Conservation (phyloP, 1,284 basidiomycete genomes). For the Neolentinus lepideus region DNA sequence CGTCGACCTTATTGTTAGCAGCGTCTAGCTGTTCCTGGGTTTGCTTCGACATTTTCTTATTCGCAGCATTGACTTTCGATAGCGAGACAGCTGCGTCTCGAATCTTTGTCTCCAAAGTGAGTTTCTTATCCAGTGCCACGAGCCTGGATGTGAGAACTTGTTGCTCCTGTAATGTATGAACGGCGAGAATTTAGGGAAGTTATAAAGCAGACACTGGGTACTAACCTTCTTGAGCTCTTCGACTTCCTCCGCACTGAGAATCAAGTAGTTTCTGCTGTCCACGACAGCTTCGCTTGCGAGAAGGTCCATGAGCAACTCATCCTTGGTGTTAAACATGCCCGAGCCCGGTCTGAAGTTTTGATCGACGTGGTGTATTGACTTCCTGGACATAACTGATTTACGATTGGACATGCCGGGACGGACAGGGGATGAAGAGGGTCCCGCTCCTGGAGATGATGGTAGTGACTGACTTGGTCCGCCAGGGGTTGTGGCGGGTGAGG, state of each 20-base stretch:
- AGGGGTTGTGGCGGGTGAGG: not conserved
- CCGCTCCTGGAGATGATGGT: slow-evolving; percentile 30
- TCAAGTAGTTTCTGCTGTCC: slow-evolving; percentile 69
- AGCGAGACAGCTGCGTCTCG: slow-evolving; percentile 72
- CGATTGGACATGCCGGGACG: slow-evolving; percentile 18
- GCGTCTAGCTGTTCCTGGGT: slow-evolving; percentile 64
- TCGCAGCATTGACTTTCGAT: slow-evolving; percentile 54
- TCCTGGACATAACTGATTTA: slow-evolving; percentile 13
- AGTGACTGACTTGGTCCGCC: slow-evolving; percentile 10
- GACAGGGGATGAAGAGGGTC: slow-evolving; percentile 28
- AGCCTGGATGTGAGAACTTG: slow-evolving; percentile 56
- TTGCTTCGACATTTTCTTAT: slow-evolving; percentile 55
- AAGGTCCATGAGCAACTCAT: slow-evolving; percentile 78
- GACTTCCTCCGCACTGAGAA: slow-evolving; percentile 80
- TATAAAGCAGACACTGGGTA: slow-evolving; percentile 1
- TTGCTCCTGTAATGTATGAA: slow-evolving; percentile 46
- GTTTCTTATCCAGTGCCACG: slow-evolving; percentile 58
- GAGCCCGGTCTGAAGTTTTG: slow-evolving; percentile 18
- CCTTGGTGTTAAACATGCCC: slow-evolving; percentile 44
- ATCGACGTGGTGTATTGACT: slow-evolving; percentile 10
- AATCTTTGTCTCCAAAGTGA: slow-evolving; percentile 71
- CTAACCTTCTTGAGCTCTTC: slow-evolving; percentile 83
- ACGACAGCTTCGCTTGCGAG: slow-evolving; percentile 84
- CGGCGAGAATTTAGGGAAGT: slow-evolving; percentile 5
- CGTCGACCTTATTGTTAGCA: slow-evolving; percentile 59